Conservation (phyloP, 768 basidiomycete species). For the Auricularia cornea region DNA sequence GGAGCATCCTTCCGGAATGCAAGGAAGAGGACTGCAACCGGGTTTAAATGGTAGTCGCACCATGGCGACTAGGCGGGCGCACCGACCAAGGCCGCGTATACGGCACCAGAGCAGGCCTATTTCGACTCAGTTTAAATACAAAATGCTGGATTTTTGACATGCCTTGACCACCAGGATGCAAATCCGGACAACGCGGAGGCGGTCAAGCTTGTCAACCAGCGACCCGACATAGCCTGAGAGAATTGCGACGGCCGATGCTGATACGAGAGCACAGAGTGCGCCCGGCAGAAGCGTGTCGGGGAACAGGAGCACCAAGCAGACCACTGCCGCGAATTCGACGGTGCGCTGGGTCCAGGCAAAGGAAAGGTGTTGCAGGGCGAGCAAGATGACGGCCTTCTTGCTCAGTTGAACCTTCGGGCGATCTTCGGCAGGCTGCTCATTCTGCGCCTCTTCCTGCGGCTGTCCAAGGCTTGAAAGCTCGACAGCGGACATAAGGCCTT, state of each 20-base stretch:
- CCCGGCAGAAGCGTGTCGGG: constrained; percentile 38
- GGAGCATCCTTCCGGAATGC: neutral
- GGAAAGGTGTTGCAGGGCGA: neutral
- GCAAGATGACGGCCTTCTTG: neutral
- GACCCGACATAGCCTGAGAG: constrained; percentile 34
- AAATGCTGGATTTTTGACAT: constrained; percentile 11
- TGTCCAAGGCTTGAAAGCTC: too few species aligned
- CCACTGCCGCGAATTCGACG: constrained; percentile 34
- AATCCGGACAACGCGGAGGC: constrained; percentile 31
- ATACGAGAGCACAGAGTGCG: constrained; percentile 39
- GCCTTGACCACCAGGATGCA: constrained; percentile 35
- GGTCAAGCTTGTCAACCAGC: constrained; percentile 31
- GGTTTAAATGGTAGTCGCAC: constrained; percentile 15
- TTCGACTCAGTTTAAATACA: neutral
- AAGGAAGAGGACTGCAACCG: neutral
- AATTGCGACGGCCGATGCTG: constrained; percentile 31
- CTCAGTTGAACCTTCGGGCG: too few species aligned
- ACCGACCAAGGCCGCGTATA: neutral
- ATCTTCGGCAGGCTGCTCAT: neutral
- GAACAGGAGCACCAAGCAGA: constrained; percentile 36
- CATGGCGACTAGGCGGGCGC: constrained; percentile 28
- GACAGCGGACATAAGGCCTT: too few species aligned
- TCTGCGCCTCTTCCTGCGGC: too few species aligned
- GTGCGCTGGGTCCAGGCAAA: constrained; percentile 25
- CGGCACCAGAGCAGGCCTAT: neutral